Evolutionary conservation across 345 rosid species (phyloP).

Genomic region (Salix dunnii): DNA sequence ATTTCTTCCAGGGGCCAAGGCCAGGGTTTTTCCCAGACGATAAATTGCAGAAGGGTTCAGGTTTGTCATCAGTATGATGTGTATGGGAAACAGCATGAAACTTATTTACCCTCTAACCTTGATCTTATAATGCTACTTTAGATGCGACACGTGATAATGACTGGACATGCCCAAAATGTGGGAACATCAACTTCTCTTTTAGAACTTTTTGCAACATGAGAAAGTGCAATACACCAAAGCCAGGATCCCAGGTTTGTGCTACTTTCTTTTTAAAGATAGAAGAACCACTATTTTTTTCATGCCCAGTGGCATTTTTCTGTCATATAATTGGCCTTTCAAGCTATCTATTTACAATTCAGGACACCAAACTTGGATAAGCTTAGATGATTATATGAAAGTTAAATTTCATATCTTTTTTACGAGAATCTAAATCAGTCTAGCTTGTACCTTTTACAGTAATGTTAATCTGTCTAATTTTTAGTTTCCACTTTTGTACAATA

Average conservation of each 20-base stretch:
- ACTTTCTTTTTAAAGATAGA: background rate
- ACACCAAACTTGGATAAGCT: background rate
- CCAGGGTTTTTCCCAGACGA: slow-evolving; percentile 82
- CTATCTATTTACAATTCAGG: background rate
- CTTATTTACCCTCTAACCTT: slow-evolving; percentile 2
- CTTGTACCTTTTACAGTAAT: background rate
- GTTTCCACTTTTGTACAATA: background rate
- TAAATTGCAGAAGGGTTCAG: slow-evolving; percentile 59
- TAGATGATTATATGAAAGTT: background rate
- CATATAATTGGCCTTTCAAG: background rate
- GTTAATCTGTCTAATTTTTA: background rate
- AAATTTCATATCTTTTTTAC: background rate
- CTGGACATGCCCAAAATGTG: slow-evolving; percentile 98
- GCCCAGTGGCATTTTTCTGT: background rate
- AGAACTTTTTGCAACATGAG: slow-evolving; percentile 97
- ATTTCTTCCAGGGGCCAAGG: slow-evolving; percentile 65
- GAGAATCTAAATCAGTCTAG: background rate
- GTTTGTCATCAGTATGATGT: slow-evolving; percentile 19
- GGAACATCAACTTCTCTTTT: slow-evolving; percentile 91
- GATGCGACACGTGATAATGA: slow-evolving; percentile 88
- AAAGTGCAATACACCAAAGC: slow-evolving; percentile 97
- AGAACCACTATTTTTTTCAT: background rate
- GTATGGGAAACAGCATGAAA: background rate
- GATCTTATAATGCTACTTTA: slow-evolving; percentile 18
- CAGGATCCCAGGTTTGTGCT: slow-evolving; percentile 82